phyloP scores from a whole-genome alignment of 306 rosid genomes.

The Elaeagnus macrophylla region DNA sequence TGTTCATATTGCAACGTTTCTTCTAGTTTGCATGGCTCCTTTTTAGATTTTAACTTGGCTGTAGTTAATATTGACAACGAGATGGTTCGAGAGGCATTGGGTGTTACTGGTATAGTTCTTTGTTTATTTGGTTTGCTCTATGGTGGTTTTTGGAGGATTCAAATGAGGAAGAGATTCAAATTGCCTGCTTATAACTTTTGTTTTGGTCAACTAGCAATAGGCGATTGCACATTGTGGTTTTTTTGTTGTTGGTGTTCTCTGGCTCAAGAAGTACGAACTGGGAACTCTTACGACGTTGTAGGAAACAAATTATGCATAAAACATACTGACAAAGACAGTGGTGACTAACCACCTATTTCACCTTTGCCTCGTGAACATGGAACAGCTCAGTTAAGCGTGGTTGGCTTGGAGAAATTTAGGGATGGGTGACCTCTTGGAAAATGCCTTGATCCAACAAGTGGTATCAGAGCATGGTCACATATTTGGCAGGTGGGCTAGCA shows the following conservation, averaged over 20 bases:
- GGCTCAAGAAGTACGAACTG: slow-evolving; percentile 85
- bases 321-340: slow-evolving; percentile 12
- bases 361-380: slow-evolving; percentile 50
- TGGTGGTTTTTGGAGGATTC: slow-evolving; percentile 98
- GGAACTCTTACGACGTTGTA: slow-evolving; percentile 50
- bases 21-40: slow-evolving; percentile 81
- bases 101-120: slow-evolving; percentile 54
- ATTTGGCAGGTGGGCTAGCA: no score
- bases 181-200: slow-evolving; percentile 74
- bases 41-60: slow-evolving; percentile 78
- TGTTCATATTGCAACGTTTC: slow-evolving; percentile 78
- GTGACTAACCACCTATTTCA: slow-evolving; percentile 24
- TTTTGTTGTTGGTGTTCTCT: slow-evolving; percentile 95
- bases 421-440: no score
- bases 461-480: no score
- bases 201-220: slow-evolving; percentile 46
- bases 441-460: no score
- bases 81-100: slow-evolving; percentile 41
- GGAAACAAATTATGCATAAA: slow-evolving; percentile 44
- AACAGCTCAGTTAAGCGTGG: slow-evolving; percentile 13
- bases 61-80: slow-evolving; percentile 78
- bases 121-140: slow-evolving; percentile 79
- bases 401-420: no score
- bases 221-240: slow-evolving; percentile 84
- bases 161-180: no score